Conservation (phyloP, 305 asterid genomes). For the Fraxinus latifolia region DNA sequence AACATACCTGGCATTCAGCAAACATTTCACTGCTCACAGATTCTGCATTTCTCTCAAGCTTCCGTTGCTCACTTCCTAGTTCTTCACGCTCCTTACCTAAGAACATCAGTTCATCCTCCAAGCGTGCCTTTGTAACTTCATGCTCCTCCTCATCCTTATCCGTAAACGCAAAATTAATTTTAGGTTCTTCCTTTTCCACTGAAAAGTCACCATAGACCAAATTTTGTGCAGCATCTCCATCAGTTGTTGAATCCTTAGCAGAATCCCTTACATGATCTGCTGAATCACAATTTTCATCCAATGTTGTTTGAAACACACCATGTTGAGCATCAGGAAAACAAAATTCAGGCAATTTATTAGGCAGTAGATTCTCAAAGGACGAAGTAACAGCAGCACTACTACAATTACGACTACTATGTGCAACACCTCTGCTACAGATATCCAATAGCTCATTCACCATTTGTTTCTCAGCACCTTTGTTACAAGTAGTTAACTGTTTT, state of each 20-base stretch:
- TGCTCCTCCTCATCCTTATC: conserved; percentile 37
- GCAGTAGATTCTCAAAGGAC: conserved; percentile 17
- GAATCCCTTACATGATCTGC: conserved; percentile 27
- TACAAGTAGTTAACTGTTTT: conserved; percentile 26
- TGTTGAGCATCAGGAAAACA: conserved; percentile 30
- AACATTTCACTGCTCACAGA: conserved; percentile 90
- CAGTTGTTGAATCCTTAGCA: conserved; percentile 31
- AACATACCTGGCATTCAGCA: conserved; percentile 87
- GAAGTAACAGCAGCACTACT: conserved; percentile 25
- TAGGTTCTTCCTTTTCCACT: conserved; percentile 27
- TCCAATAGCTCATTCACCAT: conserved; percentile 17
- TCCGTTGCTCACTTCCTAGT: conserved; percentile 72
- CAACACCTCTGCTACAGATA: conserved; percentile 25
- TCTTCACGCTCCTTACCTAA: conserved; percentile 65
- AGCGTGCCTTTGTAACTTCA: conserved; percentile 41
- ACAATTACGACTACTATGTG: background rate
- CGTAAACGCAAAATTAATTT: conserved; percentile 20
- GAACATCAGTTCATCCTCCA: conserved; percentile 64
- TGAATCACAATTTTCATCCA: conserved; percentile 25
- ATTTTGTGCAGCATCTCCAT: conserved; percentile 26
- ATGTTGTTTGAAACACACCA: conserved; percentile 30
- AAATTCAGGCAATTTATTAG: conserved; percentile 23
- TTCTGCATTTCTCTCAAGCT: conserved; percentile 85
- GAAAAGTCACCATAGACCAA: conserved; percentile 25
- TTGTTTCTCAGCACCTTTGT: conserved; percentile 20